These are phyloP conservation scores for Hypoxylon subgilvum DNA, from an alignment of 495 filamentous ascomycete genomes.

Conservation along the genomic window DNA sequence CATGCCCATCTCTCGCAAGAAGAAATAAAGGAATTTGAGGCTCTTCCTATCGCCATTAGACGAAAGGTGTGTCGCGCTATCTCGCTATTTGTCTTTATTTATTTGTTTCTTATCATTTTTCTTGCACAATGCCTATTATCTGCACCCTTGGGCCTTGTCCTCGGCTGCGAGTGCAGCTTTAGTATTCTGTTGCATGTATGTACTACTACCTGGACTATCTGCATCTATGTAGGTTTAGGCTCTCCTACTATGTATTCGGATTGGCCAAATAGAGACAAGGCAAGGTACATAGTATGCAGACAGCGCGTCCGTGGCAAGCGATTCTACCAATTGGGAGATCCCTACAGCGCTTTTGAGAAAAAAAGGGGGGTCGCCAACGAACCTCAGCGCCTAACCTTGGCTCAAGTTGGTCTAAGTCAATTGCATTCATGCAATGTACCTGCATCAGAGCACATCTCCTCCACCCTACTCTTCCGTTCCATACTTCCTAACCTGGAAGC, in stretches of 20 bases:
- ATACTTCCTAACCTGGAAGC: slow-evolving; percentile 17
- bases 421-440: too few species aligned
- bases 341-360: slow-evolving; percentile 4
- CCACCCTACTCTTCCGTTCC: slow-evolving; percentile 32
- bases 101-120: slow-evolving; percentile 1
- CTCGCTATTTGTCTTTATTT: slow-evolving; percentile 4
- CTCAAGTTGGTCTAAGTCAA: too few species aligned
- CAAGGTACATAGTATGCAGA: slow-evolving; percentile 15
- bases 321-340: slow-evolving; percentile 26
- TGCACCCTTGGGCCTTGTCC: too few species aligned
- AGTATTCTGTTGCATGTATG: not conserved
- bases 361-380: slow-evolving; percentile 14
- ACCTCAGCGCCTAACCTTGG: slow-evolving; percentile 12
- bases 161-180: too few species aligned
- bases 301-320: slow-evolving; percentile 28
- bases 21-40: slow-evolving; percentile 54
- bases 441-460: not conserved
- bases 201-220: not conserved
- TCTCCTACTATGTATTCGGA: slow-evolving; percentile 9
- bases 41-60: slow-evolving; percentile 62
- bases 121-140: not conserved
- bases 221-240: slow-evolving; percentile 10
- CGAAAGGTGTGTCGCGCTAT: slow-evolving; percentile 57
- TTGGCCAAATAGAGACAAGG: slow-evolving; percentile 2
- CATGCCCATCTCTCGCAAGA: slow-evolving; percentile 33